Conservation (phyloP, 495 filamentous ascomycete genomes). For the Clavariopsis aquatica region DNA sequence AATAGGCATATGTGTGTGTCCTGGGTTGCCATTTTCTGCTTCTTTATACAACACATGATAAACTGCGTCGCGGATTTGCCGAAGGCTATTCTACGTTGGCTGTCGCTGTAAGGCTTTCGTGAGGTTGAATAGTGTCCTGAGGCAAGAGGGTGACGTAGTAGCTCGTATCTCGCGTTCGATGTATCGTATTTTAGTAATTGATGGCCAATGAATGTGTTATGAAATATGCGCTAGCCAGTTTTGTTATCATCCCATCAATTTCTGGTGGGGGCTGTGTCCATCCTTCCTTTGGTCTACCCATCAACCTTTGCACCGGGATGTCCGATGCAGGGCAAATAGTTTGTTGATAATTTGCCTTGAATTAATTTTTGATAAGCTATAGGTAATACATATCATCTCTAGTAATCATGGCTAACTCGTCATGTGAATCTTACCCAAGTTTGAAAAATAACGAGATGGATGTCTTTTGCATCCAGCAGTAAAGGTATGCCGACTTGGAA, state of each 20-base stretch:
- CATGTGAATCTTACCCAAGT: too few species aligned
- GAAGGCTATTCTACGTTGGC: background rate
- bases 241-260: background rate
- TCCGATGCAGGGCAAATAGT: too few species aligned
- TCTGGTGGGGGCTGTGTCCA: background rate
- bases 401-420: too few species aligned
- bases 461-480: too few species aligned
- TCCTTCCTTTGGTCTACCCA: background rate
- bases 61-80: background rate
- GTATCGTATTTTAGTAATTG: background rate
- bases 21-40: background rate
- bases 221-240: background rate
- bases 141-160: constrained; percentile 3
- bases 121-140: background rate
- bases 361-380: too few species aligned
- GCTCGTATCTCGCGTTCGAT: constrained; percentile 13
- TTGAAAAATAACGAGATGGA: too few species aligned
- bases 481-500: too few species aligned
- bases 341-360: too few species aligned
- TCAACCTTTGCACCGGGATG: too few species aligned
- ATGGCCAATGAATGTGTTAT: background rate
- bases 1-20: background rate
- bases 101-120: constrained; percentile 7
- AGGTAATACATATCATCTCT: too few species aligned
- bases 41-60: constrained; percentile 5